A percentile compares a stretch with the other conserved stretches of the same genome.
These are phyloP conservation scores for Trichoderma sp. DNA, from an alignment of 2,329 filamentous ascomycete genomes.

Conservation along the genomic window DNA sequence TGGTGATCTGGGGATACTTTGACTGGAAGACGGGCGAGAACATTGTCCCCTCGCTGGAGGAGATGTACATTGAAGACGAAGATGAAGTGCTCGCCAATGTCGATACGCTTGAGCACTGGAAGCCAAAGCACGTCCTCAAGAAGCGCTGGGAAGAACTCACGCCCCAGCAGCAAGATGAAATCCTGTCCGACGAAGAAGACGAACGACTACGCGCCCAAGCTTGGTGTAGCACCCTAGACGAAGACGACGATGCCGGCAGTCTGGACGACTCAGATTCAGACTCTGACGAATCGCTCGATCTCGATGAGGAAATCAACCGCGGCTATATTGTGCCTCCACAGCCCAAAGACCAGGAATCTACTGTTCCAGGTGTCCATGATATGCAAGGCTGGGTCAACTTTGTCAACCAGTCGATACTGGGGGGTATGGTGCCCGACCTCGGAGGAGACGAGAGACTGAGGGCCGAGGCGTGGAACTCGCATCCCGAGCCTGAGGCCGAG, in stretches of 20 bases:
- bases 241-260: constrained; percentile 21
- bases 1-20: constrained; percentile 63
- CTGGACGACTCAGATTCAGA: background rate
- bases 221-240: constrained; percentile 29
- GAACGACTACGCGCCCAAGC: constrained; percentile 37
- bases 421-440: constrained; percentile 26
- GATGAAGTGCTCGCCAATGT: constrained; percentile 36
- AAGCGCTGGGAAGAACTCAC: constrained; percentile 42
- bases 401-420: constrained; percentile 27
- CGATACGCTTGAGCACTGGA: constrained; percentile 42
- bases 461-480: constrained; percentile 27
- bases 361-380: constrained; percentile 26
- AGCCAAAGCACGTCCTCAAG: constrained; percentile 45
- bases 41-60: constrained; percentile 48
- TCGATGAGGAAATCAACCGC: constrained; percentile 36
- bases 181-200: constrained; percentile 39
- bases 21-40: constrained; percentile 52
- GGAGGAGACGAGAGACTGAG: constrained; percentile 28
- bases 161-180: constrained; percentile 36
- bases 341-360: constrained; percentile 8
- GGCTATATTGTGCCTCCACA: constrained; percentile 33
- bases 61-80: constrained; percentile 52
- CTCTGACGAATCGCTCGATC: constrained; percentile 22
- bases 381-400: constrained; percentile 29
- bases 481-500: constrained; percentile 21